phyloP scores from a whole-genome alignment of 805 yeast species.

The Diddensiella caesifluorescens region DNA sequence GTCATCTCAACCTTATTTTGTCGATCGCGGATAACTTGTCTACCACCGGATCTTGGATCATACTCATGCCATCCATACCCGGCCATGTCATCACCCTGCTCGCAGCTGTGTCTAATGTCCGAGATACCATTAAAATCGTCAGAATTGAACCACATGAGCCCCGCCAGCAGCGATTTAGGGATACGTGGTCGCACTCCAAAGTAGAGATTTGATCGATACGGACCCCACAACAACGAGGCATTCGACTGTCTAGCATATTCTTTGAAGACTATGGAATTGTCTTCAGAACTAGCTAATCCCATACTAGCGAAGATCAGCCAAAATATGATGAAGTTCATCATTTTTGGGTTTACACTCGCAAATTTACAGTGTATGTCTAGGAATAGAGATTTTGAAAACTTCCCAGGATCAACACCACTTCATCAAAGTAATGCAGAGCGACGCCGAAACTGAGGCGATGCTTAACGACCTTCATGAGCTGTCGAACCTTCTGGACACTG shows the following conservation, averaged over 20 bases:
- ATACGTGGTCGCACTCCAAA: slow-evolving; percentile 79
- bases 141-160: slow-evolving; percentile 82
- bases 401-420: too few species aligned
- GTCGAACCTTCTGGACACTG: slow-evolving; percentile 30
- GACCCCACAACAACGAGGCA: slow-evolving; percentile 78
- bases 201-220: slow-evolving; percentile 82
- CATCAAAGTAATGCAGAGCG: too few species aligned
- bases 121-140: slow-evolving; percentile 51
- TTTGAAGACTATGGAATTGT: neutral
- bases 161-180: slow-evolving; percentile 70
- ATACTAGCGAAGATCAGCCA: neutral
- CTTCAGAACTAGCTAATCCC: neutral
- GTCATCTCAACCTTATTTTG: slow-evolving; percentile 58
- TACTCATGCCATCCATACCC: slow-evolving; percentile 82
- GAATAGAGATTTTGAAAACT: too few species aligned
- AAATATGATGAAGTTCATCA: too few species aligned
- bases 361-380: neutral
- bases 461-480: slow-evolving; percentile 25
- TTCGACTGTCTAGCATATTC: slow-evolving; percentile 38
- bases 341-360: too few species aligned
- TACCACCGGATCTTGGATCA: slow-evolving; percentile 86
- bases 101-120: slow-evolving; percentile 66
- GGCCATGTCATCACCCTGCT: slow-evolving; percentile 61
- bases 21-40: slow-evolving; percentile 64
- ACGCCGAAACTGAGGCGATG: too few species aligned